Evolutionary conservation across 2,329 filamentous ascomycete species (phyloP), one percentile per base, ranked within the genome.

Genomic region (Aureobasidium mangrovei): DNA sequence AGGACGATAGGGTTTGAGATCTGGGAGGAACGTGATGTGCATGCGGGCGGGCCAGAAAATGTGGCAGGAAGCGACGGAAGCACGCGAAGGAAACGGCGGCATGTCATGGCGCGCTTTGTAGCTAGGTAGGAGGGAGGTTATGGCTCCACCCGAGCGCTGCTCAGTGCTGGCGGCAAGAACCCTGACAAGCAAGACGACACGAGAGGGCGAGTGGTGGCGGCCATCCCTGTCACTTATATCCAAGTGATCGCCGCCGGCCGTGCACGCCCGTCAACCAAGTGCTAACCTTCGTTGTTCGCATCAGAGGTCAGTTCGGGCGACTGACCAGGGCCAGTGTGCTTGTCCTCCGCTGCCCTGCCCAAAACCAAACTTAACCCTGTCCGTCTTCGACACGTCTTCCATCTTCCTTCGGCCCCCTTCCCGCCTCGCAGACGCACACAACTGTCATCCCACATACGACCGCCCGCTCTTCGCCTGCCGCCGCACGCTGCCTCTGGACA

Each of bases 1-100:
- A 26, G 38, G 47, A 42, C 47, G 47, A 51, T 51, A 27, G 47
- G 47, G 47, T 51, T 51, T 51, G 47, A 51, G 47, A 51, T 51
- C 47, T 35, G 38, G 28, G 47, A 51, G 47, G 38, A 51, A 51
- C 47, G 47, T 51, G 47, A 51, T 41, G 46, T 49, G 46, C 46
- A 49, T 49, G 46, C n/a, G 29, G 9, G 7, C 7, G 24, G 39
- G 4, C 7, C 6, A 7, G 28, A n/a, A 29, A 31, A 29, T 51
- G 47, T 51, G 47, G 47, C 47, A 51, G 36, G 47, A 51, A 41
- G 47, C 47, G 47, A 51, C 47, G 36, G 36, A 51, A 41, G 36
- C 35, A 49, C n/a, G 46, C 46, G 18, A 18, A 18, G 18, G 18
- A 49, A n/a, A n/a, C 46, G 40, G 40, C 46, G 47, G 38, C 47